Evolutionary conservation across 148 eudicot genomes (phyloP), one percentile per base, ranked within the genome.

Genomic region (Cornus florida): DNA sequence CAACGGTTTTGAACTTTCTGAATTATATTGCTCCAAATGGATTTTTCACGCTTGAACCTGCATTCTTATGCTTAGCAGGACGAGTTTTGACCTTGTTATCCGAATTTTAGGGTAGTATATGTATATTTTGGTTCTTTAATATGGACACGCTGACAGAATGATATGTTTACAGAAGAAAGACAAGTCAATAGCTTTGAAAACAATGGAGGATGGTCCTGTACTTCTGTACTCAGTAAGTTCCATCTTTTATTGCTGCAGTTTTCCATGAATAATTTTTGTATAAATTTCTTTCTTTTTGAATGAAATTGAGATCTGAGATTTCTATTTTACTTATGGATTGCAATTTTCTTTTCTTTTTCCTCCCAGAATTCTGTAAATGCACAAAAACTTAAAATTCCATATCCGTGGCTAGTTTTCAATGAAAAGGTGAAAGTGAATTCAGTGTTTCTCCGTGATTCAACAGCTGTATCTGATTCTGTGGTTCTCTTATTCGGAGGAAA

Each of bases 121-220:
- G 14, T 13, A 7, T 74, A 10, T 31, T 19, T 74, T 43, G 48
- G 4, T 32, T 50, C 50, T 24, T 71, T 64, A 16, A 12, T 71
- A 65, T 32, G 38, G 10, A 8, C 64, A 22, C 17, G 22, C 75
- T 84, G 28, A 82, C 64, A 41, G 35, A 38, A 46, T 7, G 83
- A 28, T 78, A 66, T 64, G 5, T 62, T 65, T 84, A 48, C 98
- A 96, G 98, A 93, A 93, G 80, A 96, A 91, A 88, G 90, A 90
- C 77, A 96, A 87, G 85, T 96, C 99, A 24, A 80, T 91, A 78
- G 88, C 89, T 80, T 77, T 96, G 79, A 96, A 96, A 86, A 96
- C 98, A 75, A 92, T 93, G 99, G 99, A 96, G 90, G 99, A 96
- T 85, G 99, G 99, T 50, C 86, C 81, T 81, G 98, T 93, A 68